Evolutionary conservation across 192 early-diverging fungal genomes (phyloP).

Genomic region (Coemansia sp.): DNA sequence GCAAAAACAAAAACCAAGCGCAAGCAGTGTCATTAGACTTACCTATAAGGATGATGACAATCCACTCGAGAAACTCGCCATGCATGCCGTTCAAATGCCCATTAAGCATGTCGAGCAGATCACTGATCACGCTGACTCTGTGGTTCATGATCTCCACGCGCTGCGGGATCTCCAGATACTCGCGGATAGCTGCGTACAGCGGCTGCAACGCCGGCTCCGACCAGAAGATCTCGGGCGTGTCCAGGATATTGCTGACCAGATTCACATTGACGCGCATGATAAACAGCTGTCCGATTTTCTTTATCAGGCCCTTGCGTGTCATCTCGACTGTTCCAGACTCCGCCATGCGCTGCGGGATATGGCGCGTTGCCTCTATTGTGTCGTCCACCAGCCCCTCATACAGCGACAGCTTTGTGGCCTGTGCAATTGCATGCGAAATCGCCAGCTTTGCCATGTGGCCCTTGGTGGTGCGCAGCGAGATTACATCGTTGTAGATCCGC

Average conservation of each 20-base stretch:
- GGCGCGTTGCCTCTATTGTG: conserved; percentile 83
- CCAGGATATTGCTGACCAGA: conserved; percentile 83
- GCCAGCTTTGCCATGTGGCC: conserved; percentile 91
- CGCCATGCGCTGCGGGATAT: conserved; percentile 92
- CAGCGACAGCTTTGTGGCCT: conserved; percentile 89
- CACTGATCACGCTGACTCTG: conserved; percentile 86
- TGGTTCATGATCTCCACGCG: conserved; percentile 92
- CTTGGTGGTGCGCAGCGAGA: conserved; percentile 73
- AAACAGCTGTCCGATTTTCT: conserved; percentile 94
- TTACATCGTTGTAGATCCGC: conserved; percentile 88
- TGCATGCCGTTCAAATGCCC: conserved; percentile 91
- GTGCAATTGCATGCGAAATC: conserved; percentile 94
- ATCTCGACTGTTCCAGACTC: conserved; percentile 90
- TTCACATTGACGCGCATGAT: conserved; percentile 90
- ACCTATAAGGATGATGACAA: conserved; percentile 91
- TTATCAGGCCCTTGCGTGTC: conserved; percentile 87
- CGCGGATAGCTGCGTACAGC: conserved; percentile 76
- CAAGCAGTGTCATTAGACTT: conserved; percentile 21
- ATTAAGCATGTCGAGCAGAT: conserved; percentile 93
- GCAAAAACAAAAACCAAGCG: not conserved
- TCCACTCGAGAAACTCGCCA: conserved; percentile 91
- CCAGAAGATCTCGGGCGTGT: conserved; percentile 95
- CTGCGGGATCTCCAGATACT: conserved; percentile 80
- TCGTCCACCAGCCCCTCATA: conserved; percentile 93
- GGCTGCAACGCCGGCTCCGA: conserved; percentile 79